A percentile compares a stretch with the other conserved stretches of the same genome.
Evolutionary conservation across 1,139 yeast species (phyloP).

Genomic region (Protomyces macrosporus): DNA sequence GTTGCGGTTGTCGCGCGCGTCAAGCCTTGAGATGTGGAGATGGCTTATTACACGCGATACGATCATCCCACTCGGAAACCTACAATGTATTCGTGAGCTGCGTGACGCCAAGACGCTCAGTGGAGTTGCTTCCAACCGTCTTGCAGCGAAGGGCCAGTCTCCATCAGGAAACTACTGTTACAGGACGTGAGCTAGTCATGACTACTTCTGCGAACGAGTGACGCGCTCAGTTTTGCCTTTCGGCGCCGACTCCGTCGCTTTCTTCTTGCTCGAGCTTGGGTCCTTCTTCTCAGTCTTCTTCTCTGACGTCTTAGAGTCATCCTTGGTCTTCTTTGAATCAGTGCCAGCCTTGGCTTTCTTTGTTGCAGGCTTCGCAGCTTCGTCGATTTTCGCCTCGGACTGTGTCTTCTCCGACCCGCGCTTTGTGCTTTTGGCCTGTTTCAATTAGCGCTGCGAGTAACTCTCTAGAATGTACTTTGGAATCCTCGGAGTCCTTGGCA

Average conservation of each 20-base stretch:
- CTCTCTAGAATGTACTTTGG: neutral
- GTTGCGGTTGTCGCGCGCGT: neutral
- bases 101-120: too few relatives aligned
- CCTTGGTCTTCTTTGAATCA: constrained; percentile 10
- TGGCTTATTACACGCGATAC: too few relatives aligned
- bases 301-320: neutral
- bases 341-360: constrained; percentile 1
- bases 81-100: too few relatives aligned
- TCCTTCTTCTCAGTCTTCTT: constrained; percentile 11
- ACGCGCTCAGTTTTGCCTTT: constrained; percentile 20
- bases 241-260: neutral
- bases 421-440: neutral
- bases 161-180: too few relatives aligned
- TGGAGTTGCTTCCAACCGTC: too few relatives aligned
- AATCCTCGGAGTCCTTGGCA: neutral
- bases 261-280: neutral
- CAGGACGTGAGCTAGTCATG: neutral
- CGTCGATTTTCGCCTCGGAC: neutral
- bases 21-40: too few relatives aligned
- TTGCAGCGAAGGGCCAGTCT: too few relatives aligned
- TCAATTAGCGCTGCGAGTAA: neutral
- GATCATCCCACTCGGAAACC: too few relatives aligned
- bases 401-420: neutral
- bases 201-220: constrained; percentile 15
- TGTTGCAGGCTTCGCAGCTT: constrained; percentile 1